Conservation (phyloP, 176 grass and related monocot species). For the Eleusine coracana region DNA sequence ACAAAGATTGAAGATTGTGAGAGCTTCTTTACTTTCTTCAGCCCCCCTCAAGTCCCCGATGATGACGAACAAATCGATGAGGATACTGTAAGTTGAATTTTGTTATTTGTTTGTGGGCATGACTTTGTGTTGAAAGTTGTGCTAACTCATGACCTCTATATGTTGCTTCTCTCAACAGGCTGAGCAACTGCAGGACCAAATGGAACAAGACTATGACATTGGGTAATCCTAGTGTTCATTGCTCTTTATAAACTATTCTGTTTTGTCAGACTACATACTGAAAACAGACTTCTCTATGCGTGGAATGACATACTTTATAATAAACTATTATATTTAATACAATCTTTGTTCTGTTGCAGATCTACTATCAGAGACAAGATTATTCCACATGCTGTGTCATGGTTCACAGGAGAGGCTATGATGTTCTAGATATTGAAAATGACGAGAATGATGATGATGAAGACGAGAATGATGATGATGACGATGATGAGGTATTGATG, state of each 20-base stretch:
- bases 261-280: too few relatives aligned
- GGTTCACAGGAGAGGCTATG: conserved; percentile 91
- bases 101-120: background rate
- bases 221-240: conserved; percentile 39
- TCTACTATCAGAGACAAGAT: conserved; percentile 96
- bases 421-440: conserved; percentile 68
- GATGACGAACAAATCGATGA: conserved; percentile 95
- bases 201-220: conserved; percentile 97
- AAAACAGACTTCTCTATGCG: too few relatives aligned
- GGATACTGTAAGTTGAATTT: conserved; percentile 66
- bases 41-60: conserved; percentile 92
- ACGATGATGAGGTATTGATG: conserved; percentile 30
- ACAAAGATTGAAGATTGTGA: conserved; percentile 90
- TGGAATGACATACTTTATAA: too few relatives aligned
- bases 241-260: too few relatives aligned
- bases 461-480: conserved; percentile 44
- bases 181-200: conserved; percentile 88
- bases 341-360: conserved; percentile 36
- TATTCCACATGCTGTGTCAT: conserved; percentile 89
- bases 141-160: too few relatives aligned
- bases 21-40: conserved; percentile 99
- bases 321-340: too few relatives aligned
- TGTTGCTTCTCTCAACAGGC: conserved; percentile 52
- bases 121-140: background rate
- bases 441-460: conserved; percentile 55